These are phyloP conservation scores for Mycena maculata DNA, from an alignment of 768 basidiomycete species.

Conservation along the genomic window DNA sequence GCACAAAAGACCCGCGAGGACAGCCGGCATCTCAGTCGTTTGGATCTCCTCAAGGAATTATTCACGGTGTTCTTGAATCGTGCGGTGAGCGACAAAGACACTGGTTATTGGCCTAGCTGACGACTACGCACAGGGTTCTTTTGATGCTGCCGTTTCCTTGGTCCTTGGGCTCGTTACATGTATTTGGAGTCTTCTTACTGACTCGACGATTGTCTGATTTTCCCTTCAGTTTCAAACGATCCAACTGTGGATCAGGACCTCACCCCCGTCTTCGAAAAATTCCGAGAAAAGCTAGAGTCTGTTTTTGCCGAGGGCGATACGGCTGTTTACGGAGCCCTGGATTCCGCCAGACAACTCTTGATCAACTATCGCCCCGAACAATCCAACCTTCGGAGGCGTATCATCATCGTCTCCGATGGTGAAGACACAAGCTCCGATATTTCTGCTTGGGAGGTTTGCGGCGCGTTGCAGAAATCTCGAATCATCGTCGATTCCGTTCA, in stretches of 20 bases:
- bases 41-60: constrained; percentile 40
- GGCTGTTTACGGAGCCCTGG: constrained; percentile 42
- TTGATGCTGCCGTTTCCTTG: constrained; percentile 40
- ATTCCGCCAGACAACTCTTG: constrained; percentile 32
- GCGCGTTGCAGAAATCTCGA: constrained; percentile 24
- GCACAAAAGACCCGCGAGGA: constrained; percentile 22
- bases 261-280: constrained; percentile 42
- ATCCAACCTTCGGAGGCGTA: constrained; percentile 38
- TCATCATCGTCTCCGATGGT: constrained; percentile 46
- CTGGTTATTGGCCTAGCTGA: not conserved
- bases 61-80: constrained; percentile 44
- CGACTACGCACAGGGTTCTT: constrained; percentile 35
- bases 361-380: constrained; percentile 38
- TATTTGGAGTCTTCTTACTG: constrained; percentile 1
- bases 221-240: constrained; percentile 36
- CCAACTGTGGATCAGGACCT: constrained; percentile 36
- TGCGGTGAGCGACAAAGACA: constrained; percentile 30
- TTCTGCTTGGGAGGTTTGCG: constrained; percentile 35
- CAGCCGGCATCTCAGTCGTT: constrained; percentile 36
- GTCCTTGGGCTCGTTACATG: constrained; percentile 43
- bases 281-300: constrained; percentile 35
- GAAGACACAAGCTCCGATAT: constrained; percentile 40
- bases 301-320: constrained; percentile 37
- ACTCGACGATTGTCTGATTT: not conserved
- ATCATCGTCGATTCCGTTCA: constrained; percentile 2